phyloP scores from a whole-genome alignment of 371 early-diverging fungal genomes.

The Zychaea mexicana region DNA sequence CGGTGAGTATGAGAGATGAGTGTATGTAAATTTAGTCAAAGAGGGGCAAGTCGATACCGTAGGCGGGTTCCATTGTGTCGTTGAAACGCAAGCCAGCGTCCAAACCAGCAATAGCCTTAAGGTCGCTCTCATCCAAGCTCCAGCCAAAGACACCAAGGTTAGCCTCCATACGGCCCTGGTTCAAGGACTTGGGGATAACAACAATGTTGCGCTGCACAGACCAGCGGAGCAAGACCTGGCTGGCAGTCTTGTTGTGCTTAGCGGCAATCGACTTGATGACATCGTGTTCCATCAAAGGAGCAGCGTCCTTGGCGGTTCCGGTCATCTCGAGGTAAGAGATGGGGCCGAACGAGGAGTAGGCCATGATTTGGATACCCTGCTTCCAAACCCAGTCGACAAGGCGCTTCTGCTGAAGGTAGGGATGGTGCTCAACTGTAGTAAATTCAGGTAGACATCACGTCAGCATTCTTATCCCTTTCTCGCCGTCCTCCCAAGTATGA shows the following conservation, averaged over 20 bases:
- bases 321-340: conserved; percentile 38
- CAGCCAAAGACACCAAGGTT: conserved; percentile 33
- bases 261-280: conserved; percentile 38
- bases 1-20: no score
- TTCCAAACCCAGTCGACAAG: conserved; percentile 41
- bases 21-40: conserved; percentile 42
- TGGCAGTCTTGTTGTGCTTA: conserved; percentile 35
- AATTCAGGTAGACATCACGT: no score
- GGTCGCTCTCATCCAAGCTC: conserved; percentile 28
- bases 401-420: conserved; percentile 60
- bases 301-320: conserved; percentile 14
- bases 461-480: no score
- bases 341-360: conserved; percentile 54
- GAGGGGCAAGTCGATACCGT: conserved; percentile 38
- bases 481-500: no score
- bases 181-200: conserved; percentile 69
- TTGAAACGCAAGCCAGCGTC: conserved; percentile 40
- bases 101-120: conserved; percentile 25
- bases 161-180: conserved; percentile 44
- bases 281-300: conserved; percentile 34
- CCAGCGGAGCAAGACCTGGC: conserved; percentile 60
- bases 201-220: conserved; percentile 49
- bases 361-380: conserved; percentile 49
- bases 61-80: conserved; percentile 21
- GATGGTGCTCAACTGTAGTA: conserved; percentile 69